A percentile compares a stretch with the other conserved stretches of the same genome.
Evolutionary conservation across 306 rosid species (phyloP).

Genomic region (Pachyrhizus erosus): DNA sequence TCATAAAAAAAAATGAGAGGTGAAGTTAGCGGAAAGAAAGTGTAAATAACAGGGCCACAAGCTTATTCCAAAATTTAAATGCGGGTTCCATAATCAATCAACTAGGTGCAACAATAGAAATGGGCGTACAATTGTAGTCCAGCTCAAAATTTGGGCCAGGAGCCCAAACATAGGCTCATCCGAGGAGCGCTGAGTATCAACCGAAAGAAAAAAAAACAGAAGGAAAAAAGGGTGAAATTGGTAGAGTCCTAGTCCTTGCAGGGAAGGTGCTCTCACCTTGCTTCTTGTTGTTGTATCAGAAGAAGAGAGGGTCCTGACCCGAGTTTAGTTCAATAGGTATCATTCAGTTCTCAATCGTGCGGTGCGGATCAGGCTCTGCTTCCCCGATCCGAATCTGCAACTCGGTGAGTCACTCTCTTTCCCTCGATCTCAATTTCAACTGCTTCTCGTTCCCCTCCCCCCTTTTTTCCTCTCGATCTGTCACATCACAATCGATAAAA

Average conservation of each 20-base stretch:
- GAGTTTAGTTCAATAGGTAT: background rate
- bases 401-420: slow-evolving; percentile 39
- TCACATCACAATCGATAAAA: background rate
- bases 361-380: slow-evolving; percentile 4
- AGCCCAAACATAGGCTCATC: background rate
- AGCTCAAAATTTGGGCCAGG: background rate
- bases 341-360: background rate
- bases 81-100: no score
- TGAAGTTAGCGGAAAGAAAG: no score
- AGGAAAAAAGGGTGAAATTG: slow-evolving; percentile 12
- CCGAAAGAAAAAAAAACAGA: background rate
- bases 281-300: background rate
- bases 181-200: background rate
- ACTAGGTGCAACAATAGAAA: background rate
- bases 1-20: no score
- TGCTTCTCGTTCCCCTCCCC: background rate
- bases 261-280: slow-evolving; percentile 14
- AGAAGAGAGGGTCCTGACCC: background rate
- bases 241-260: background rate
- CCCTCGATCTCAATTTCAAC: slow-evolving; percentile 43
- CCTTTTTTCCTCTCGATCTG: slow-evolving; percentile 35
- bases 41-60: no score
- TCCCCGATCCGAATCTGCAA: slow-evolving; percentile 49
- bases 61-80: no score
- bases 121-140: background rate